Percentiles rank a stretch among this genome's conserved stretches.
phyloP scores from a whole-genome alignment of 441 rosid genomes.

The Kokia cookei region DNA sequence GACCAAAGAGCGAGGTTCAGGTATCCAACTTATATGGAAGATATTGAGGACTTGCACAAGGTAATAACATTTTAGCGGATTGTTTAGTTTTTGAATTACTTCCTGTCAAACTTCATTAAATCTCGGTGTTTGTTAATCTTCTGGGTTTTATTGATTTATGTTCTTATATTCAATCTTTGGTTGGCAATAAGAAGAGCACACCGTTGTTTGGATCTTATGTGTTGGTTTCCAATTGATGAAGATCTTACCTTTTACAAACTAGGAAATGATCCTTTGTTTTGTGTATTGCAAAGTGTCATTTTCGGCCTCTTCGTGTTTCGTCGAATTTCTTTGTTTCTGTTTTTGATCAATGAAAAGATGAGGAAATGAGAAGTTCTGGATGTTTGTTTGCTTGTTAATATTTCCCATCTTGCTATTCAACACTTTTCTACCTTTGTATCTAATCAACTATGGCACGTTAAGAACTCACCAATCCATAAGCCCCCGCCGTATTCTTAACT shows the following conservation, averaged over 20 bases:
- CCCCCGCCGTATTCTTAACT: background rate
- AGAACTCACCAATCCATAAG: background rate
- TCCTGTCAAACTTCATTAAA: background rate
- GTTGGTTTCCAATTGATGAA: background rate
- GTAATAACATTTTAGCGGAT: conserved; percentile 28
- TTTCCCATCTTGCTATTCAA: background rate
- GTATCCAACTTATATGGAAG: conserved; percentile 62
- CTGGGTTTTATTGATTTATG: conserved; percentile 11
- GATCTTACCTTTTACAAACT: background rate
- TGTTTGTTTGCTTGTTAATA: background rate
- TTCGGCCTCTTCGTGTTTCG: background rate
- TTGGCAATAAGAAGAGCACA: background rate
- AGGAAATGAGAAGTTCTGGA: background rate
- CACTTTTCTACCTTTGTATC: background rate
- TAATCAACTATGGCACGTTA: background rate
- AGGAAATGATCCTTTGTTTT: background rate
- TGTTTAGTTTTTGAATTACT: conserved; percentile 30
- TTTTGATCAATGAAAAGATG: background rate
- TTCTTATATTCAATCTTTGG: background rate
- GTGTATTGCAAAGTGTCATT: background rate
- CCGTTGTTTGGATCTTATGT: background rate
- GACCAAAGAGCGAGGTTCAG: conserved; percentile 45
- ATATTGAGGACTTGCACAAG: conserved; percentile 54
- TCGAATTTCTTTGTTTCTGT: background rate
- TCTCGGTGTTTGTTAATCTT: background rate